phyloP scores from a whole-genome alignment of 208 protist genomes.

The Leishmania turanica region DNA sequence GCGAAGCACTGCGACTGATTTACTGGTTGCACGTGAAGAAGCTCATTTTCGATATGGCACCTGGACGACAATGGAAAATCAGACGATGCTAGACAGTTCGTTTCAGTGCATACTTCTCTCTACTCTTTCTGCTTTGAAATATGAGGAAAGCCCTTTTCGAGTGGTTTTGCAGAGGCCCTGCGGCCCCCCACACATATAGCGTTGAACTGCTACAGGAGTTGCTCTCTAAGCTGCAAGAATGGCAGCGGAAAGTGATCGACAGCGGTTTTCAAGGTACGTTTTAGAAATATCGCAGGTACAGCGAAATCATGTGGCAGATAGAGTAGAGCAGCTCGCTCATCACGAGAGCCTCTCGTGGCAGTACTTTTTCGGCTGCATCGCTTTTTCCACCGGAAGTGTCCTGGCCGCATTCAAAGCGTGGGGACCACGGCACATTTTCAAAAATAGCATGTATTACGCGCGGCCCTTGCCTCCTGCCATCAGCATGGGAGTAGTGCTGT shows the following conservation, averaged over 20 bases:
- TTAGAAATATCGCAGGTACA: conserved; percentile 77
- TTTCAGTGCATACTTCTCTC: background rate
- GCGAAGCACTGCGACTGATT: background rate
- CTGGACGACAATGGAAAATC: background rate
- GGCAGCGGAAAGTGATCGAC: conserved; percentile 34
- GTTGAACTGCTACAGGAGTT: conserved; percentile 1
- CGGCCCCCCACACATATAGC: background rate
- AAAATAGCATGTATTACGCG: conserved; percentile 90
- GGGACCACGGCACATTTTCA: conserved; percentile 90
- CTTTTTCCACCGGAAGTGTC: conserved; percentile 60
- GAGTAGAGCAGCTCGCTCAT: conserved; percentile 68
- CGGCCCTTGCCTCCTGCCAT: conserved; percentile 85
- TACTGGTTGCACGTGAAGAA: background rate
- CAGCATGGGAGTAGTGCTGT: conserved; percentile 86
- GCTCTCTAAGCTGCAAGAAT: conserved; percentile 20
- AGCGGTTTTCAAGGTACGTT: conserved; percentile 79
- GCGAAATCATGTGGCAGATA: conserved; percentile 68
- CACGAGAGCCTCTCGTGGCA: conserved; percentile 73
- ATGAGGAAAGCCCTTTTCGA: background rate
- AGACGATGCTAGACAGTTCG: background rate
- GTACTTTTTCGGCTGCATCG: conserved; percentile 86
- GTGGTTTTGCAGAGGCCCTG: background rate
- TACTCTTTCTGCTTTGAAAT: background rate
- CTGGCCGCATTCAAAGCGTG: conserved; percentile 79
- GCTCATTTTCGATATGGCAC: background rate